phyloP scores from a whole-genome alignment of 345 rosid species.

The Salix caprea region DNA sequence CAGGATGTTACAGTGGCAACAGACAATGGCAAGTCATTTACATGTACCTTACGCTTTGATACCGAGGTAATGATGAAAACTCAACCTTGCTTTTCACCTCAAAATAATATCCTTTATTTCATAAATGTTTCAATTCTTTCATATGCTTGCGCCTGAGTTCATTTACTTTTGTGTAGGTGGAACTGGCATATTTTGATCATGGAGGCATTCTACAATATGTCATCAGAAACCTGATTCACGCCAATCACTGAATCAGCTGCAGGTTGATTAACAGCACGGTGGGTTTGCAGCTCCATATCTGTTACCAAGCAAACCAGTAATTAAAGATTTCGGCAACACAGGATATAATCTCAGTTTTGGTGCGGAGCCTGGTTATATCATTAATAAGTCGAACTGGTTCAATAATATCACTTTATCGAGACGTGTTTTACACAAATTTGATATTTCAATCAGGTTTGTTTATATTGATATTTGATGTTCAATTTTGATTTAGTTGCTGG shows the following conservation, averaged over 20 bases:
- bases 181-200: conserved; percentile 54
- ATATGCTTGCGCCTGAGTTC: background rate
- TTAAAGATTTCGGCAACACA: background rate
- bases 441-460: background rate
- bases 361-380: background rate
- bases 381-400: conserved; percentile 7
- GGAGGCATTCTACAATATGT: conserved; percentile 63
- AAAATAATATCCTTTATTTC: no score
- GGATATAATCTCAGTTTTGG: background rate
- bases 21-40: conserved; percentile 68
- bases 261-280: background rate
- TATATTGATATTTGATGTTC: background rate
- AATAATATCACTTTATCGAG: background rate
- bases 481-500: background rate
- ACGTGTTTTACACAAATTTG: background rate
- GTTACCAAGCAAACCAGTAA: background rate
- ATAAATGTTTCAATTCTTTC: background rate
- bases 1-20: conserved; percentile 71
- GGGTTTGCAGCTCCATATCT: background rate
- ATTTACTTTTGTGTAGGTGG: conserved; percentile 16
- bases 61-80: conserved; percentile 54
- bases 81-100: background rate
- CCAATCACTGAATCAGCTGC: conserved; percentile 21
- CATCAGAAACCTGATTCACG: conserved; percentile 49
- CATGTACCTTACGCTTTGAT: conserved; percentile 63